Percentiles rank a stretch among this genome's conserved stretches.
These are phyloP conservation scores for Acanthamoeba sp. DNA, from an alignment of 208 protist genomes.

Conservation along the genomic window DNA sequence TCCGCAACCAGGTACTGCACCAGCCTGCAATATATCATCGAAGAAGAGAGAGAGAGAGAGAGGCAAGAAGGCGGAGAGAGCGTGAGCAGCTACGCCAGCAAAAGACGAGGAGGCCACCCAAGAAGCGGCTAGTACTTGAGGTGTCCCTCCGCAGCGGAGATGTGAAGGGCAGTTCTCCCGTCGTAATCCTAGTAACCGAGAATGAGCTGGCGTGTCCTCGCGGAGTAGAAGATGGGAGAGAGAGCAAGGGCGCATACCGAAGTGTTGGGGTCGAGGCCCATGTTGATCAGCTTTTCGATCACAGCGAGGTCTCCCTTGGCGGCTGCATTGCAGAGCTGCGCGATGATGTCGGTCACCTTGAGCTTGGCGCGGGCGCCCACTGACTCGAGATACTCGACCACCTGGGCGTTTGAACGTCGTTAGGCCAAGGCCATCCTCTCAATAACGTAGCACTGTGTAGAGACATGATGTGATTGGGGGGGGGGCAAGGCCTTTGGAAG, in stretches of 20 bases:
- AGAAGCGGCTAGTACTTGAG: background rate
- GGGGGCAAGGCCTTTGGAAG: too few species aligned
- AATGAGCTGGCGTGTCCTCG: background rate
- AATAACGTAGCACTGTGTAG: too few species aligned
- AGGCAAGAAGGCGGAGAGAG: too few species aligned
- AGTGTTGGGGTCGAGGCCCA: slow-evolving; percentile 23
- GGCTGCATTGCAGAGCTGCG: slow-evolving; percentile 65
- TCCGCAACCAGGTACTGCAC: slow-evolving; percentile 50
- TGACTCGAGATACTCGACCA: slow-evolving; percentile 11
- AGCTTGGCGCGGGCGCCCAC: slow-evolving; percentile 49
- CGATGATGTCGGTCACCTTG: slow-evolving; percentile 55
- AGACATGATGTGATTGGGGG: too few species aligned
- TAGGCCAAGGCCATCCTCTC: background rate
- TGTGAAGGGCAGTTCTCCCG: slow-evolving; percentile 37
- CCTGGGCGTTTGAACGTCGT: background rate
- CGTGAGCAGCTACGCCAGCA: too few species aligned
- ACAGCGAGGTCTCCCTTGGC: slow-evolving; percentile 47
- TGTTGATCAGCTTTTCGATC: slow-evolving; percentile 2
- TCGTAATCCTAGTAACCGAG: slow-evolving; percentile 41
- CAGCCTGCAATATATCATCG: background rate
- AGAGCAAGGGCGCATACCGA: background rate
- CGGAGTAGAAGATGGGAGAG: background rate
- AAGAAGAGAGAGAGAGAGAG: background rate
- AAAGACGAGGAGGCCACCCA: background rate
- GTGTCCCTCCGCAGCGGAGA: slow-evolving; percentile 58